Evolutionary conservation across 352 stramenopile genomes (phyloP), one percentile per base, ranked within the genome.

Genomic region (Blastocystis hominis): DNA sequence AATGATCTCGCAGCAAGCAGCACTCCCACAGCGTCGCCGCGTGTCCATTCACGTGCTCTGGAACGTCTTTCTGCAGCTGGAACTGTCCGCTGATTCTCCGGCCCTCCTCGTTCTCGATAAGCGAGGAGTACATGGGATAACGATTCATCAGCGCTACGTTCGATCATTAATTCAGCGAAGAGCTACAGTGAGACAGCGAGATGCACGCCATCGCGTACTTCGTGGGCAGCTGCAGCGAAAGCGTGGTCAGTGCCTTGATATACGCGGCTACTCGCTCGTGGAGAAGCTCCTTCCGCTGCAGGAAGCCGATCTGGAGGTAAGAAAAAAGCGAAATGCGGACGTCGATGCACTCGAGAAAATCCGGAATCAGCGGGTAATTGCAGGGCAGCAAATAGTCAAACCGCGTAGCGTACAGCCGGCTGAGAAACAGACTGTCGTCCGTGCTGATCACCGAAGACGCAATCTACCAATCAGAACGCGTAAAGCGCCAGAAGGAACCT

Each of bases 121-220:
- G 20, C 10, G 76, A 86, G 10, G 76, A 86, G 44, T 70, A 86
- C 63, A 76, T 72, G n/a, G 76, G 76, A 77, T 86, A 86, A 47
- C 59, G 63, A n/a, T 75, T 76, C 4, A 86, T 15, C 47, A 86
- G 50, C 20, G 20, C 76, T 86, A 47, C 4, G 15, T 76, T 13
- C 55, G 6, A 76, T 10, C 15, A 30, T 30, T 30, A 4, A 7
- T 24, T 46, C 46, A 77, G n/a, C 34, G 44, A 30, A 46, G 36
- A 40, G 9, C 5, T 36, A 86, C 76, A 36, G 7, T 24, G 17
- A 3, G 76, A 7, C 17, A 86, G 76, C 17, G n/a, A 36, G 13
- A 86, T 50, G 30, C 59, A 86, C 24, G 76, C 76, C 24, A 75
- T 36, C 4, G 76, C 76, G 42, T 86, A 86, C 3, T 75, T 75